Percentiles rank a stretch among this genome's conserved stretches.
phyloP scores from a whole-genome alignment of 106 monocot species.

The Posidonia australis region DNA sequence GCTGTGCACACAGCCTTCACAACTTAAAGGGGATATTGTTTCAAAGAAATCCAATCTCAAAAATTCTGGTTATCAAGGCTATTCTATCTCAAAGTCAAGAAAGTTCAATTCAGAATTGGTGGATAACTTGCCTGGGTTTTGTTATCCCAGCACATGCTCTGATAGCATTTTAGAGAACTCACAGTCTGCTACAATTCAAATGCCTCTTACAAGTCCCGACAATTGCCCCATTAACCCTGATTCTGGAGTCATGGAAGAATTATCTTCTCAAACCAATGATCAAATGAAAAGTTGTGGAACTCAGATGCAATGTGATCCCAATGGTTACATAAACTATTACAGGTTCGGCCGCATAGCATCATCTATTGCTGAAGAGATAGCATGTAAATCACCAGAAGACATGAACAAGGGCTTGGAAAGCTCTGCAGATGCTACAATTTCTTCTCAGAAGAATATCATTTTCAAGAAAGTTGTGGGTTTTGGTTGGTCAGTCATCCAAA shows the following conservation, averaged over 20 bases:
- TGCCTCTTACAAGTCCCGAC: not conserved
- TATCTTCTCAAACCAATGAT: not conserved
- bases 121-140: not conserved
- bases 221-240: not conserved
- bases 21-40: not conserved
- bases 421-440: conserved; percentile 37
- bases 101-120: conserved; percentile 8
- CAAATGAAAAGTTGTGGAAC: not conserved
- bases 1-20: not conserved
- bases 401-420: conserved; percentile 23
- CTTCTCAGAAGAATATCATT: conserved; percentile 49
- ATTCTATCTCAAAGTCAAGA: conserved; percentile 9
- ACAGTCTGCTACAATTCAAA: conserved; percentile 1
- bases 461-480: conserved; percentile 23
- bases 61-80: conserved; percentile 5
- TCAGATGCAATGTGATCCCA: conserved; percentile 33
- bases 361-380: conserved; percentile 51
- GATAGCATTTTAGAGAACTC: not conserved
- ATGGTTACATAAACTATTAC: conserved; percentile 61
- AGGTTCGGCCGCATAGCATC: conserved; percentile 67
- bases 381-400: conserved; percentile 25
- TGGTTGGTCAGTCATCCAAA: conserved; percentile 39
- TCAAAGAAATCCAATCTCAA: conserved; percentile 4
- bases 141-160: not conserved
- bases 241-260: not conserved